Base-by-base conservation (phyloP, 768 basidiomycete species). In the Gymnopilus junonius region DNA sequence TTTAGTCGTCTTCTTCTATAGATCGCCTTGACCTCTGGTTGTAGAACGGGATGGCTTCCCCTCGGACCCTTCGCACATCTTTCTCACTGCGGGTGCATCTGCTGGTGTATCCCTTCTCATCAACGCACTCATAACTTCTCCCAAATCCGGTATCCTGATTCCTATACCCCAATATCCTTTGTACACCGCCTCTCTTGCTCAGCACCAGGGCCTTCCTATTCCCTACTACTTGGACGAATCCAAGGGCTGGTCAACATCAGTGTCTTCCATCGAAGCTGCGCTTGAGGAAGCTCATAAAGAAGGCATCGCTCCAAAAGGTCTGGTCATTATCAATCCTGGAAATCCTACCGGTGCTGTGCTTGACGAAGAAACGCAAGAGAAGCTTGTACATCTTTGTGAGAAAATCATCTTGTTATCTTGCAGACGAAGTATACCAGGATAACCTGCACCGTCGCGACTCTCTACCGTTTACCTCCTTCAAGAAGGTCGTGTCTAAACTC, bases 161-260 rank as follows among this genome's bases (percentile, higher is more conserved):
- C 97, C 97, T 32, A 99, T 99, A 65, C 97, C 97, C 2, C 97
- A 99, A 78, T 99, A 99, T 75, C 97, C 97, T 1, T 84, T 99
- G 11, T 99, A 99, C 77, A 98, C 96, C 37, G 97, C 97, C 32
- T 88, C 95, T 1, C 88, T 99, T 54, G 93, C 97, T 1, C 91
- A 95, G 70, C 87, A 86, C 74, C 82, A 83, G 46, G 96, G 95
- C n/a, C 79, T 84, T 5, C 80, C 93, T 0, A 79, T 98, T 42
- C 93, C 95, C 0, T 99, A 99, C 77, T 87, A 92, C 76, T 90
- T 99, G 20, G 88, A 94, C 67, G 96, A 97, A 75, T 70, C 84
- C 1, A 78, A 85, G 2, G 91, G 77, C 50, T 99, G 97, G 97
- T 86, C 90, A 7, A 94, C 95, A 17, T 89, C 90, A 50, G 80